Evolutionary conservation across 1,139 yeast species (phyloP).

Genomic region (Taphrina deformans): DNA sequence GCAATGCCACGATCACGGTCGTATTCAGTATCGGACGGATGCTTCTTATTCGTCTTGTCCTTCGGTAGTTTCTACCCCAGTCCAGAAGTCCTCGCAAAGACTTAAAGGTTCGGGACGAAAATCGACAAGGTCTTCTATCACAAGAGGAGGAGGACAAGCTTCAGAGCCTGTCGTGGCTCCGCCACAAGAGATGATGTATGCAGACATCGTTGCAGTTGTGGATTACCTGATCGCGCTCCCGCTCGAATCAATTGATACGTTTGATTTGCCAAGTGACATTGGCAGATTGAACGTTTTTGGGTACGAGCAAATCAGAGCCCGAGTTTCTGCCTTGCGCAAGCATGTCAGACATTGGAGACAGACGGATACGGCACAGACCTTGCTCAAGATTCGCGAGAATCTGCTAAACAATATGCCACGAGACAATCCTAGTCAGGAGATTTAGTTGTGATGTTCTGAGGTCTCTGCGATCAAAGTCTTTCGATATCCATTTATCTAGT

Average conservation of each 20-base stretch:
- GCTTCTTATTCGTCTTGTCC: not conserved
- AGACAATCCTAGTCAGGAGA: not conserved
- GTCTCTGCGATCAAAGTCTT: too few relatives aligned
- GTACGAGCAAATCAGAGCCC: not conserved
- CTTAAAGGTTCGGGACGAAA: not conserved
- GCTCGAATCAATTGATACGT: not conserved
- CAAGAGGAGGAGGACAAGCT: too few relatives aligned
- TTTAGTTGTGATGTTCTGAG: too few relatives aligned
- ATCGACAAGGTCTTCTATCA: not conserved
- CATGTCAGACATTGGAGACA: not conserved
- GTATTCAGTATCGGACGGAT: not conserved
- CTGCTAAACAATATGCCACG: not conserved
- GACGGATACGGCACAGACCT: not conserved
- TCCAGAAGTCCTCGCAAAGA: not conserved
- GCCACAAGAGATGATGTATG: not conserved
- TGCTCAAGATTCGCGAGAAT: not conserved
- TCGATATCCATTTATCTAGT: too few relatives aligned
- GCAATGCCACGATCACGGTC: constrained; percentile 7
- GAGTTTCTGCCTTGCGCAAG: not conserved
- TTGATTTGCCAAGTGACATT: not conserved
- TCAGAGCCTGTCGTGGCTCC: not conserved
- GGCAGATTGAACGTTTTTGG: not conserved
- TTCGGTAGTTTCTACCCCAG: not conserved
- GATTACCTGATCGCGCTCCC: constrained; percentile 1
- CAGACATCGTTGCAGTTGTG: not conserved